Base-by-base conservation (phyloP, 148 eudicot species). In the Cornus florida region DNA sequence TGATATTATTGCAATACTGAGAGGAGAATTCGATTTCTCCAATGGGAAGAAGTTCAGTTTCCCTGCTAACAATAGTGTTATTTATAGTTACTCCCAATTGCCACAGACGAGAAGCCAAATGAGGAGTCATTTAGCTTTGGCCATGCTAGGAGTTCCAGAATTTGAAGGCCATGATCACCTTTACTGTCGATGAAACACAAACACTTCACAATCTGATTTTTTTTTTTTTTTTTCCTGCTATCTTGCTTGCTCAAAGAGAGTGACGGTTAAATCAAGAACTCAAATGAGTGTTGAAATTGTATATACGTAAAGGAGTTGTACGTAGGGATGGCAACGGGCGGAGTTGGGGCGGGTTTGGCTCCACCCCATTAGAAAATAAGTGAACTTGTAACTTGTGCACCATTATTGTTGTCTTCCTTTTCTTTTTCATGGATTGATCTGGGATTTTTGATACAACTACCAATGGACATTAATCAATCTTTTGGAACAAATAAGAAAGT, bases 131-230 rank as follows among this genome's bases (percentile, higher is more conserved):
- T 82, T 96, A 72, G 94, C 98, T 41, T 41, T 96, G 83, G 99
- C 99, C 22, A 94, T 96, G 99, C 87, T 94, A 6, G 98, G 97
- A 53, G 98, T 88, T 77, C 82, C 96, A 3, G 97, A 96, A 14
- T 78, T 89, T 35, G 99, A 96, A 12, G 93, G 92, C 32, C 90
- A 87, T 19, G 90, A 92, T 83, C 86, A 84, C 84, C 72, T 89
- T 23, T 86, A 86, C 70, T 80, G 83, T 82, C 87, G 95, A 73
- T 92, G 94, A 92, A 78, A 19, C 56, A 12, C 14, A 57, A n/a
- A 19, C 4, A 9, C 4, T 0, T 69, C 2, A 11, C 73, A 67
- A n/a, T 33, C 68, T 48, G 9, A 9, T 6, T 16, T 65, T 17
- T 41, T 75, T 6, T 16, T 65, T 17, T 41, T 75, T 2, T 41